Evolutionary conservation across 78 protist species (phyloP), one percentile per base, ranked within the genome.

Genomic region (Guillardia theta): DNA sequence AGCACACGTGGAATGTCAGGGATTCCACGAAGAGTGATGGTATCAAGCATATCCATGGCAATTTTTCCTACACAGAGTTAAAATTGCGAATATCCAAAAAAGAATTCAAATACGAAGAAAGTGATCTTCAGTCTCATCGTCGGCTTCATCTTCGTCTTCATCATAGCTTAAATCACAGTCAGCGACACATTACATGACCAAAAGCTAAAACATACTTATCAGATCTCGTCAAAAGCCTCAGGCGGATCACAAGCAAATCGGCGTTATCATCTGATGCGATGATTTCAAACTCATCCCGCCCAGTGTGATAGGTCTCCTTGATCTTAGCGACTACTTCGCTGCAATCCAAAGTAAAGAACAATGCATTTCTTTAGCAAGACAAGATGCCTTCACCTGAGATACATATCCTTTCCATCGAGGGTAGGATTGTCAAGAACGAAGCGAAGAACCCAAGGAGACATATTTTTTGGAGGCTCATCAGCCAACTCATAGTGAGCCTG

Each of bases 221-320:
- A n/a, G n/a, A n/a, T n/a, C n/a, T n/a, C n/a, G n/a, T 53, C 62
- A 53, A 18, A 53, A 53, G 62, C 62, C 62, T 12, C 33, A 53
- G 12, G 18, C 62, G 62, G 62, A 53, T 53, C 62, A 53, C 62
- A 21, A 53, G 18, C 12, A 21, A 21, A 18, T 96, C 98, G 36
- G 97, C 97, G 93, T 98, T 98, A 95, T 98, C 99, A 93, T 98
- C 97, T 53, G 95, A 64, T 53, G n/a, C 24, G 94, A 98, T 93
- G 94, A 93, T 64, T 50, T 94, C 70, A n/a, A 98, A 90, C 88
- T 87, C 83, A 12, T 18, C 83, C n/a, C 83, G n/a, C 50, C 88
- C 88, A 12, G 45, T 78, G 88, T 78, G 45, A 33, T 37, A 70
- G 46, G 33, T 70, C n/a, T 44, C 80, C 30, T 50, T 94, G 47